These are phyloP conservation scores for Geopyxis carbonaria DNA, from an alignment of 495 filamentous ascomycete species.

Conservation along the genomic window DNA sequence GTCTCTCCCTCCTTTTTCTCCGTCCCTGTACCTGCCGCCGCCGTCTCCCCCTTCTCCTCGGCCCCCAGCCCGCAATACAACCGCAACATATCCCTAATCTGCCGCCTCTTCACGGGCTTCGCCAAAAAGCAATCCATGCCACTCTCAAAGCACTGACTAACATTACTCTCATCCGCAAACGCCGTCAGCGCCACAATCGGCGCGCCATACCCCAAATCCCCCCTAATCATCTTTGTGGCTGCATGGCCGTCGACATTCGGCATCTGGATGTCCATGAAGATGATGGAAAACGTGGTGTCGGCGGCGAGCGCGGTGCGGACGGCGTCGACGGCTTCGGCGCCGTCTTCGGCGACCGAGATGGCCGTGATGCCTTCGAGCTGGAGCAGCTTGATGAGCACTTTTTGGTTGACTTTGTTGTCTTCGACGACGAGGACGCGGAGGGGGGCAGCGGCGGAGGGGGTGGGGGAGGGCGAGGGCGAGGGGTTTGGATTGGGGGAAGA, in stretches of 20 bases:
- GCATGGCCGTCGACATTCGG: constrained; percentile 81
- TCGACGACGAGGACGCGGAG: constrained; percentile 58
- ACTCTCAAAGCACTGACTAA: constrained; percentile 49
- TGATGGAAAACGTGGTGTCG: constrained; percentile 26
- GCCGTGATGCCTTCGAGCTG: constrained; percentile 53
- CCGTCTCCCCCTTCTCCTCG: too few species aligned
- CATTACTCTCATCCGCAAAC: constrained; percentile 77
- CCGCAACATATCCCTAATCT: constrained; percentile 62
- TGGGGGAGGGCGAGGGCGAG: too few species aligned
- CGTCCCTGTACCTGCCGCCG: too few species aligned
- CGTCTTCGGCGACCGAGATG: constrained; percentile 66
- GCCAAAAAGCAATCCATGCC: constrained; percentile 37
- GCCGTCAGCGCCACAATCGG: constrained; percentile 86
- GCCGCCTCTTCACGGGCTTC: constrained; percentile 73
- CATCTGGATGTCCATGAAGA: constrained; percentile 35
- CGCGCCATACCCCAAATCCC: constrained; percentile 70
- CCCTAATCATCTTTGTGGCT: constrained; percentile 70
- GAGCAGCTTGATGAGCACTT: constrained; percentile 64
- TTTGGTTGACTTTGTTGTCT: constrained; percentile 85
- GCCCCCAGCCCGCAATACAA: constrained; percentile 3
- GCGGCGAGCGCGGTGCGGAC: constrained; percentile 69
- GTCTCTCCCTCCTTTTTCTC: too few species aligned
- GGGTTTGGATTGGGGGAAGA: too few species aligned
- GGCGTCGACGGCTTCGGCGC: constrained; percentile 72
- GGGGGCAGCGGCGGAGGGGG: constrained; percentile 31